Conservation (phyloP, 768 basidiomycete species). For the Grammothele lineata region DNA sequence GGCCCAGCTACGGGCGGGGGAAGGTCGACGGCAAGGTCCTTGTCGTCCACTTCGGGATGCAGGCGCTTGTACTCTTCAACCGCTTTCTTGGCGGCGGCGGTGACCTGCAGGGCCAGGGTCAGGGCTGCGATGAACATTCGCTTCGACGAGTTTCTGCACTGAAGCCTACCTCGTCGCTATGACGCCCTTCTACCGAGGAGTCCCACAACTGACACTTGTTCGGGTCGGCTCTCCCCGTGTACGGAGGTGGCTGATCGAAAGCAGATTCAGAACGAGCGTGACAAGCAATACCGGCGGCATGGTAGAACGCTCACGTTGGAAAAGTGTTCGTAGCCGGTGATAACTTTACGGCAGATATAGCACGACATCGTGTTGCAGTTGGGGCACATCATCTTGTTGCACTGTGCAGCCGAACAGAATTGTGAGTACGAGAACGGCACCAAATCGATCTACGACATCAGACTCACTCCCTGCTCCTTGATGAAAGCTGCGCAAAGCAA, state of each 20-base stretch:
- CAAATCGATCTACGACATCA: too few species aligned
- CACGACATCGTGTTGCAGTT: constrained; percentile 73
- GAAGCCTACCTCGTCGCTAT: constrained; percentile 55
- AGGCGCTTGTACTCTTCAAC: constrained; percentile 54
- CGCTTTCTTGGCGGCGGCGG: constrained; percentile 61
- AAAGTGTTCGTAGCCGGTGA: constrained; percentile 78
- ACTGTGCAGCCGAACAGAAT: constrained; percentile 46
- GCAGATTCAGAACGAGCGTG: neutral
- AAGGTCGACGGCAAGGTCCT: constrained; percentile 60
- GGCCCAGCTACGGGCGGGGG: constrained; percentile 30
- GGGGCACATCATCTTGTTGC: constrained; percentile 89
- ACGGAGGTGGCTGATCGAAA: constrained; percentile 21
- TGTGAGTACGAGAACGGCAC: too few species aligned
- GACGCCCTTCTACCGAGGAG: constrained; percentile 48
- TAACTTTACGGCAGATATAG: constrained; percentile 75
- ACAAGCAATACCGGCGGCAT: neutral
- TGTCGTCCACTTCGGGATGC: constrained; percentile 60
- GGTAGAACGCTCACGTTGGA: constrained; percentile 36
- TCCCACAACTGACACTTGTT: constrained; percentile 70
- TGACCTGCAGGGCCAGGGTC: constrained; percentile 57
- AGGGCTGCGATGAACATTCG: neutral
- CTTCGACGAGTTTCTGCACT: neutral
- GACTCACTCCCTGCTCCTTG: constrained; percentile 70
- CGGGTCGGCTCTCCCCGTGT: constrained; percentile 21
- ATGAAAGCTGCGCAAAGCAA: constrained; percentile 54